Base-by-base conservation (phyloP, 805 yeast species). In the Myxozyma sirexii region DNA sequence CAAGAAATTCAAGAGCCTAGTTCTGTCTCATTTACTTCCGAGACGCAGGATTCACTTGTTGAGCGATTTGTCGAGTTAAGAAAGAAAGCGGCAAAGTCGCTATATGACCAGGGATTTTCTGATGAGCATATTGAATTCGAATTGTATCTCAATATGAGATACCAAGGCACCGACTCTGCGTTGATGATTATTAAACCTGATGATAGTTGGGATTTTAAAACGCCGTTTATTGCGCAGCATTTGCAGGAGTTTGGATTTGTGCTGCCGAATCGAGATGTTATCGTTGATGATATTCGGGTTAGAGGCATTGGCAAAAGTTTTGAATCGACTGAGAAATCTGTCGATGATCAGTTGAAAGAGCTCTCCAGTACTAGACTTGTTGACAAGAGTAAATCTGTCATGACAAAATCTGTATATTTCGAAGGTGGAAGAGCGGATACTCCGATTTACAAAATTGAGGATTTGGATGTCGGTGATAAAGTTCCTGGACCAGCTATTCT, bases 81-180 rank as follows among this genome's bases (percentile, higher is more conserved):
- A 4, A 60, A 65, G 1, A 75, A 75, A 19, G 85, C 89, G 0
- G 65, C 72, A 0, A 65, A 59, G 4, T 75, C 79, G 45, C 77
- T 82, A 39, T 56, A 52, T 1, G 64, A 69, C 0, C 96, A 90
- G 72, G 88, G 89, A 0, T 82, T 85, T 64, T 42, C 66, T 0
- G 72, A 72, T 3, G 71, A 74, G 3, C 74, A 78, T 24, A 79
- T 89, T 24, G 71, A 68, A 26, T 77, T 80, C 56, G 96, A 90
- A 68, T 81, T 81, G 45, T 88, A 81, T 66, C 75, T 91, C 63
- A 91, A 91, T 70, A 76, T 91, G 79, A 80, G 96, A 69, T 92
- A 88, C 70, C 83, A 83, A 63, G 97, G 97, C 7, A 87, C 96
- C n/a, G 97, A 92, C 69, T 87, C 97, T 1, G 85, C 87, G 42